phyloP scores from a whole-genome alignment of 129 eudicot genomes.

The Artemisia annua region DNA sequence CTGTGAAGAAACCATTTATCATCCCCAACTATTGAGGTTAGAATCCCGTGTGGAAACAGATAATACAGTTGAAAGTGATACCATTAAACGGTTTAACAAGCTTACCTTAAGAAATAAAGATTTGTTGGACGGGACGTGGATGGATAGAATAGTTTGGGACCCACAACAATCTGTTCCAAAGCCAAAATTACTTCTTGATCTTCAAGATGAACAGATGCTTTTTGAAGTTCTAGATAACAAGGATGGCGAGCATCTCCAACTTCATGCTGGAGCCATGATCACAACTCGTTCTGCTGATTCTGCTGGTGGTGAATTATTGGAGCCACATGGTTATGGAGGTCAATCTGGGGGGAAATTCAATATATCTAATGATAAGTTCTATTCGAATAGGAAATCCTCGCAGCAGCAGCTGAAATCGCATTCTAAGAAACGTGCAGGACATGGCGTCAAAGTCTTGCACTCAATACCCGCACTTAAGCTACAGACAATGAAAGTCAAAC shows the following conservation, averaged over 20 bases:
- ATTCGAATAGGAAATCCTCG: slow-evolving; percentile 80
- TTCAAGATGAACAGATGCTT: slow-evolving; percentile 95
- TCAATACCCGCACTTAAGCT: slow-evolving; percentile 87
- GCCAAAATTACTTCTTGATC: slow-evolving; percentile 81
- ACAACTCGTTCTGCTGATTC: slow-evolving; percentile 55
- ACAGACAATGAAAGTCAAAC: slow-evolving; percentile 87
- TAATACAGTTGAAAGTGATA: slow-evolving; percentile 44
- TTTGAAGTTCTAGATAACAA: slow-evolving; percentile 78
- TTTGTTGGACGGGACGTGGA: slow-evolving; percentile 74
- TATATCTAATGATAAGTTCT: slow-evolving; percentile 85
- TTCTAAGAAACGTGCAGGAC: slow-evolving; percentile 81
- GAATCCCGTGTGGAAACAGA: slow-evolving; percentile 58
- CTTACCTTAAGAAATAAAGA: slow-evolving; percentile 77
- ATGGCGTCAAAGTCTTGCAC: slow-evolving; percentile 87
- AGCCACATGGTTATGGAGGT: slow-evolving; percentile 62
- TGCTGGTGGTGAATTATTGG: slow-evolving; percentile 48
- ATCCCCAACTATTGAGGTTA: slow-evolving; percentile 85
- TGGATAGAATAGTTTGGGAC: slow-evolving; percentile 89
- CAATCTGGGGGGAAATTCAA: slow-evolving; percentile 60
- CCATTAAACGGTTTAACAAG: slow-evolving; percentile 62
- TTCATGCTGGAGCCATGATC: slow-evolving; percentile 94
- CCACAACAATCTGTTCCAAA: slow-evolving; percentile 50
- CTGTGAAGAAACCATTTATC: slow-evolving; percentile 44
- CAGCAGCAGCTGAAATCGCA: slow-evolving; percentile 92
- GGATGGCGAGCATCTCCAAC: slow-evolving; percentile 62